A percentile compares a stretch with the other conserved stretches of the same genome.
phyloP scores from a whole-genome alignment of 75 land plant genomes.

The Selaginella moellendorffii region DNA sequence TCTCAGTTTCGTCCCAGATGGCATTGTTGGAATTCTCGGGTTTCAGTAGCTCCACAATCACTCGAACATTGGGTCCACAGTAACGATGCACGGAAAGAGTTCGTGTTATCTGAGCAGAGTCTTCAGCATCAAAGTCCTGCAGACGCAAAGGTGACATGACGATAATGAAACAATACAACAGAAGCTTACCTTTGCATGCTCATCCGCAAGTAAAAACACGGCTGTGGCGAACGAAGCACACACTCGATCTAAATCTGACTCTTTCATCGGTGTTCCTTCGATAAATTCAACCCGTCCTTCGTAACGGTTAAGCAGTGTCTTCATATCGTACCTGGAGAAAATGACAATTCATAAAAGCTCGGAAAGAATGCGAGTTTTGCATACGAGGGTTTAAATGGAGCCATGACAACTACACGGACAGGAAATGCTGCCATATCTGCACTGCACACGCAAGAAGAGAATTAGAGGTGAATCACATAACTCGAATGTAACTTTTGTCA shows the following conservation, averaged over 20 bases:
- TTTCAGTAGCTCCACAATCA: conserved; percentile 35
- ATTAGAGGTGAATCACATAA: neutral
- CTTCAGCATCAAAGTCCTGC: conserved; percentile 35
- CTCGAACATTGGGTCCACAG: conserved; percentile 28
- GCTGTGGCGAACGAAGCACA: conserved; percentile 34
- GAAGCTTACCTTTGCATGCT: conserved; percentile 20
- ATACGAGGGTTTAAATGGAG: conserved; percentile 39
- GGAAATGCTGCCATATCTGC: conserved; percentile 36
- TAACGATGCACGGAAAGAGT: conserved; percentile 28
- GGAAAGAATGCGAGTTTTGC: neutral
- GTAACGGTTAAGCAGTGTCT: conserved; percentile 24
- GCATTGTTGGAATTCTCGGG: conserved; percentile 28
- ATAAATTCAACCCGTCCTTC: conserved; percentile 33
- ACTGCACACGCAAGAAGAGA: neutral
- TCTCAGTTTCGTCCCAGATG: conserved; percentile 31
- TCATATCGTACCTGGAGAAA: conserved; percentile 26
- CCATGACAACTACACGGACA: conserved; percentile 32
- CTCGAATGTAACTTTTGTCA: conserved; percentile 18
- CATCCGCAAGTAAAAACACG: conserved; percentile 28
- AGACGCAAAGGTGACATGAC: neutral
- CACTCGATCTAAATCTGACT: conserved; percentile 30
- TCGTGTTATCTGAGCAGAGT: conserved; percentile 31
- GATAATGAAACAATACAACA: neutral
- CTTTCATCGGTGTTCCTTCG: conserved; percentile 34
- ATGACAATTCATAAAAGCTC: conserved; percentile 1